Evolutionary conservation across 352 stramenopile genomes (phyloP), one percentile per base, ranked within the genome.

Genomic region (Phytophthora pinifolia): DNA sequence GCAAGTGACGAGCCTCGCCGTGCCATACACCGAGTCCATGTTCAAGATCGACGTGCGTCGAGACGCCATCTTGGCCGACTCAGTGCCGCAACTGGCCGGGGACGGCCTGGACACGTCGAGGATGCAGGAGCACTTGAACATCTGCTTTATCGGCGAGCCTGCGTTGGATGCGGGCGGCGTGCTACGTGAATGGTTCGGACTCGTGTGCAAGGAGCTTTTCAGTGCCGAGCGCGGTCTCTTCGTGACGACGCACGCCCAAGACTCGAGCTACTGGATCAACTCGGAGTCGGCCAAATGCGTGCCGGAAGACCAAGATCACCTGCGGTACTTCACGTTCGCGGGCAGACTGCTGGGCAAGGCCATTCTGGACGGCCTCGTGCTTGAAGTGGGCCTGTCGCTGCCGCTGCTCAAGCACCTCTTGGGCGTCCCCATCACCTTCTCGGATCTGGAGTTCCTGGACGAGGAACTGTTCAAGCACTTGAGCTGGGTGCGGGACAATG

Each of bases 281-380:
- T 70, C 80, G 0, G 59, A 71, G 12, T 83, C 77, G 0, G 67
- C 55, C 2, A 72, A 87, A 30, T 60, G 54, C n/a, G 70, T 78
- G 13, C 36, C 54, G 0, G 61, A 68, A 49, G 51, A 30, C n/a
- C 59, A 76, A 20, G 64, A 86, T 10, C 74, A 88, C 42, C 55
- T 99, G 39, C 77, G 89, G 53, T 99, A 99, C 70, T 99, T 99
- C 69, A 92, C 92, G 17, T 97, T 98, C 36, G 88, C 92, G 14
- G 93, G 93, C 10, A 71, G 97, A 9, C 88, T 99, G 41, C 83
- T 99, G 30, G 97, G 97, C 30, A 99, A 99, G 67, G 94, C 97
- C 8, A 96, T 99, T 42, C 70, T 97, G 8, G 97, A 99, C 65
- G 96, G 96, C 0, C 94, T 98, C 49, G 75, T 99, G 35, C 82